These are phyloP conservation scores for Paratinospora sagittata DNA, from an alignment of 164 flowering plant species.

Conservation along the genomic window DNA sequence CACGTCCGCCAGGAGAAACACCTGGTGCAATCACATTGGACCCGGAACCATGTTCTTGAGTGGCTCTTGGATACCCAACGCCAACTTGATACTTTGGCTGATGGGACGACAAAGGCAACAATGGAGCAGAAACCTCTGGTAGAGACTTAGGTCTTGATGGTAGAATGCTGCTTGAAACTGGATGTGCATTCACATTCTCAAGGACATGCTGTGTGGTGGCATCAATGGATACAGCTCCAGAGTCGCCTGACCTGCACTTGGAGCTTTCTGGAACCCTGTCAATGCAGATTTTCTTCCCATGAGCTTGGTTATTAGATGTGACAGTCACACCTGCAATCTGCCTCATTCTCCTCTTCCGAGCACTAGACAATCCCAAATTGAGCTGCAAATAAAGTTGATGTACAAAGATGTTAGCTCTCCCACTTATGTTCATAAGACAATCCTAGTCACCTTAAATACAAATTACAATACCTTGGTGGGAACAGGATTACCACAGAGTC, in stretches of 20 bases:
- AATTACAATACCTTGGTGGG: constrained; percentile 48
- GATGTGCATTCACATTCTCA: constrained; percentile 38
- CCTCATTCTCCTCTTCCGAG: constrained; percentile 62
- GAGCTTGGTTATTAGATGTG: constrained; percentile 44
- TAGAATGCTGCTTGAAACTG: constrained; percentile 28
- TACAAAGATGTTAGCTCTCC: background rate
- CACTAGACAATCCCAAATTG: constrained; percentile 42
- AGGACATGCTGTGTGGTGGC: constrained; percentile 33
- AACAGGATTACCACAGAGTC: constrained; percentile 43
- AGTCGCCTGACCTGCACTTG: constrained; percentile 41
- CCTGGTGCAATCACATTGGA: constrained; percentile 32
- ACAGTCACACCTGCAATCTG: constrained; percentile 62
- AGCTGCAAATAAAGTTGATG: constrained; percentile 47
- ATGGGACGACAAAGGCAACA: constrained; percentile 32
- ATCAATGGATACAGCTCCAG: constrained; percentile 35
- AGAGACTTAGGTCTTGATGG: constrained; percentile 36
- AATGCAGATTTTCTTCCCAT: constrained; percentile 71
- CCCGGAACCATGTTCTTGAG: constrained; percentile 51
- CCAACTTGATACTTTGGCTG: constrained; percentile 47
- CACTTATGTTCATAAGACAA: constrained; percentile 1
- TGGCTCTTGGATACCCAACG: constrained; percentile 33
- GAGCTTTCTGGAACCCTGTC: constrained; percentile 59
- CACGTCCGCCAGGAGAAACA: constrained; percentile 52
- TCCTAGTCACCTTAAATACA: background rate
- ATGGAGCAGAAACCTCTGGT: constrained; percentile 39